Evolutionary conservation across 371 early-diverging fungal genomes (phyloP).

Genomic region (Syncephalastrum monosporum): DNA sequence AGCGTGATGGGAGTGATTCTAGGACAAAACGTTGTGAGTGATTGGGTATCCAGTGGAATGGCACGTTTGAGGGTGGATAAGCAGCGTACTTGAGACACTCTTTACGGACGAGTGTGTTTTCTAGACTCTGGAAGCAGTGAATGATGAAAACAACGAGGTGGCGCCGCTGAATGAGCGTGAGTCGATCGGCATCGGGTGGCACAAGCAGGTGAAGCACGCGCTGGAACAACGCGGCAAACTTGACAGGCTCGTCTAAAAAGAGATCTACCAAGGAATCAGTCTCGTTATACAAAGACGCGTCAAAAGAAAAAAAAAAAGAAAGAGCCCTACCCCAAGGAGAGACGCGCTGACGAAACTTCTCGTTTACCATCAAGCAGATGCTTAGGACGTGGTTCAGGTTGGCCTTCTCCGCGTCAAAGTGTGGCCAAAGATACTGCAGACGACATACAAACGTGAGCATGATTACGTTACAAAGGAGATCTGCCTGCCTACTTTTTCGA

Average conservation of each 20-base stretch:
- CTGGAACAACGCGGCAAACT: constrained; percentile 61
- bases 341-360: constrained; percentile 74
- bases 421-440: constrained; percentile 76
- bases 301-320: no score
- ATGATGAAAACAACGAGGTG: constrained; percentile 69
- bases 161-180: constrained; percentile 40
- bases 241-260: constrained; percentile 45
- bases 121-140: constrained; percentile 79
- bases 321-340: constrained; percentile 52
- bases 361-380: constrained; percentile 84
- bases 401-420: constrained; percentile 47
- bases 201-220: constrained; percentile 49
- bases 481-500: constrained; percentile 67
- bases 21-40: background rate
- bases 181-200: constrained; percentile 21
- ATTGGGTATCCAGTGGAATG: no score
- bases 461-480: background rate
- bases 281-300: background rate
- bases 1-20: constrained; percentile 69
- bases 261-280: constrained; percentile 31
- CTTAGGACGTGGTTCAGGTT: constrained; percentile 65
- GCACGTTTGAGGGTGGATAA: background rate
- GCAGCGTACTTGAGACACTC: constrained; percentile 64
- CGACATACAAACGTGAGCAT: background rate
- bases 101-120: constrained; percentile 67